Evolutionary conservation across 1,284 basidiomycete species (phyloP).

Genomic region (Sanghuangporus baumii): DNA sequence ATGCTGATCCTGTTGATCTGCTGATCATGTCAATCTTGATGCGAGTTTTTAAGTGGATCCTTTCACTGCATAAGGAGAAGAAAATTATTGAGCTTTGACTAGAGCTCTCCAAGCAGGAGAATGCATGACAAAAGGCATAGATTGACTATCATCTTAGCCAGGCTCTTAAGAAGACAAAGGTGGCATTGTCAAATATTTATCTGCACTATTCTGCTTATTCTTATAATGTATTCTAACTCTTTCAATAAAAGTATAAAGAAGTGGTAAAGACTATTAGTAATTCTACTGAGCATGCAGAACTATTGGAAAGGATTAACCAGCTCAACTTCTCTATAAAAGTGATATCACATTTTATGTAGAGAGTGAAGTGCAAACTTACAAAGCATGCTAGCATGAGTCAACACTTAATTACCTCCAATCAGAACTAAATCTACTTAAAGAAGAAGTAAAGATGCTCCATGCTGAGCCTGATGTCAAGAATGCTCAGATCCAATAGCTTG

Average conservation of each 20-base stretch:
- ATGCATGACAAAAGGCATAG: slow-evolving; percentile 67
- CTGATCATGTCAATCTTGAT: too few relatives aligned
- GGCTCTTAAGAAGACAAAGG: slow-evolving; percentile 63
- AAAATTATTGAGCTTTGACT: slow-evolving; percentile 86
- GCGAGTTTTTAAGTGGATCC: too few relatives aligned
- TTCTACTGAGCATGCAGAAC: slow-evolving; percentile 78
- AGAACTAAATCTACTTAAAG: too few relatives aligned
- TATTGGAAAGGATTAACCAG: slow-evolving; percentile 85
- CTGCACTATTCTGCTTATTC: background rate
- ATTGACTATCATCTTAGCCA: slow-evolving; percentile 70
- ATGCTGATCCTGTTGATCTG: too few relatives aligned
- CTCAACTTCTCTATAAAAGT: slow-evolving; percentile 83
- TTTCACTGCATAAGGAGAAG: slow-evolving; percentile 84
- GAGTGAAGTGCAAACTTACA: slow-evolving; percentile 58
- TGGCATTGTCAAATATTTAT: slow-evolving; percentile 57
- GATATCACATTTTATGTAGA: slow-evolving; percentile 81
- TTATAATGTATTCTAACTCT: slow-evolving; percentile 1
- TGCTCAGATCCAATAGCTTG: too few relatives aligned
- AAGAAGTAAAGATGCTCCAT: too few relatives aligned
- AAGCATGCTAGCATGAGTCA: too few relatives aligned
- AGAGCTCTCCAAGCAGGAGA: slow-evolving; percentile 83
- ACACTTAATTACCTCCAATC: too few relatives aligned
- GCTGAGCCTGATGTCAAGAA: too few relatives aligned
- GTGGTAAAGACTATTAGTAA: slow-evolving; percentile 64
- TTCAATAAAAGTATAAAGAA: slow-evolving; percentile 66